These are phyloP conservation scores for Castanea sativa DNA, from an alignment of 306 rosid species.

Conservation along the genomic window DNA sequence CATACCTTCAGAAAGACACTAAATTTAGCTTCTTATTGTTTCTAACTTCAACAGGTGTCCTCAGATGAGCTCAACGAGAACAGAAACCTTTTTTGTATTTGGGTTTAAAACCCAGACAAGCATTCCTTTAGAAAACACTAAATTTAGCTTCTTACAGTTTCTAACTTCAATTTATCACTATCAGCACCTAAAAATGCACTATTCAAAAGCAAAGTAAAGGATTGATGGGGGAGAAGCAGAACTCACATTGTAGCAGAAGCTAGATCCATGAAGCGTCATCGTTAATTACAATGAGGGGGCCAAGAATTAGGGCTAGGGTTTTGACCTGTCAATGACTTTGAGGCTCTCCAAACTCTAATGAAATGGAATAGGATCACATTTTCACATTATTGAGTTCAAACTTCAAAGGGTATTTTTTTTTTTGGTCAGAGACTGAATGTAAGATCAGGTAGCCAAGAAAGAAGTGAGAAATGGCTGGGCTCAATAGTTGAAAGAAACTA, in stretches of 20 bases:
- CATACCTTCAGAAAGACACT: neutral
- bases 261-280: conserved; percentile 42
- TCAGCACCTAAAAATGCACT: neutral
- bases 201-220: neutral
- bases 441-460: no score
- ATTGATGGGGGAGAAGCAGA: neutral
- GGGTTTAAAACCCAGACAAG: neutral
- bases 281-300: no score
- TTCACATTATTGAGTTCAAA: no score
- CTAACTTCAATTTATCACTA: neutral
- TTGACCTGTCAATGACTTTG: neutral
- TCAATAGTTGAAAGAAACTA: no score
- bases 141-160: neutral
- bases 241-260: conserved; percentile 32
- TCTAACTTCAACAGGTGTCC: neutral
- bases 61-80: no score
- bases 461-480: no score
- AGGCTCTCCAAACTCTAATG: neutral
- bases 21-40: neutral
- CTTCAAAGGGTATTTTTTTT: no score
- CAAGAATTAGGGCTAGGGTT: conserved; percentile 5
- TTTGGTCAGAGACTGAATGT: no score
- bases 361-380: neutral
- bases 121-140: neutral
- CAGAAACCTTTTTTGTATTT: no score